phyloP scores from a whole-genome alignment of 2,329 filamentous ascomycete species.

The Epichloe typhina region DNA sequence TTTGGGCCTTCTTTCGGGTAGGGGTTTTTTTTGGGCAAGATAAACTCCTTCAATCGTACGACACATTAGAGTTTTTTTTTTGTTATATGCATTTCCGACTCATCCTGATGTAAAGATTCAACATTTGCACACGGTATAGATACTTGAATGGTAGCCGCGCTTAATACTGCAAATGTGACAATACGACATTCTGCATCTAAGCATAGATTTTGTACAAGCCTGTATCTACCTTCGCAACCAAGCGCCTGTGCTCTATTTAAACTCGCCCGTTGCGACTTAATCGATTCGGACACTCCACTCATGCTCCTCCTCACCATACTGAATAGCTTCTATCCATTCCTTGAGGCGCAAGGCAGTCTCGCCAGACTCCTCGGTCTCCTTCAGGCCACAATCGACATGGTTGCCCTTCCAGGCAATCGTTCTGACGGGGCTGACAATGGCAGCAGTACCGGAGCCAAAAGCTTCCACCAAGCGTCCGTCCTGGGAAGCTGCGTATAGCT shows the following conservation, averaged over 20 bases:
- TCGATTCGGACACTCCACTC: conserved; percentile 62
- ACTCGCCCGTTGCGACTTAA: conserved; percentile 1
- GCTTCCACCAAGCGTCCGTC: conserved; percentile 86
- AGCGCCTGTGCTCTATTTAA: not conserved
- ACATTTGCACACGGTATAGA: not conserved
- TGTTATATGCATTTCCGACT: not conserved
- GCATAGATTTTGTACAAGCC: not conserved
- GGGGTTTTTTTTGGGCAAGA: conserved; percentile 8
- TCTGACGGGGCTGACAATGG: conserved; percentile 82
- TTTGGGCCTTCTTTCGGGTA: conserved; percentile 12
- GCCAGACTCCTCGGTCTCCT: conserved; percentile 72
- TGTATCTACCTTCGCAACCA: not conserved
- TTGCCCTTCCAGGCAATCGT: conserved; percentile 80
- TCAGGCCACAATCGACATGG: conserved; percentile 70
- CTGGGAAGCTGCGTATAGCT: conserved; percentile 65
- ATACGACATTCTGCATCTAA: not conserved
- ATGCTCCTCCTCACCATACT: conserved; percentile 89
- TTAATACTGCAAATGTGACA: not conserved
- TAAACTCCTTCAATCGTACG: conserved; percentile 17
- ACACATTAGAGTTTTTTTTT: conserved; percentile 15
- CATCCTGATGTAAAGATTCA: not conserved
- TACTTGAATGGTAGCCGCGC: not conserved
- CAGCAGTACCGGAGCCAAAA: conserved; percentile 87
- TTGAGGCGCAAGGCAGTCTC: conserved; percentile 79
- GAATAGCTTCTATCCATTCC: conserved; percentile 89